Evolutionary conservation across 257 asterid genomes (phyloP), one percentile per base, ranked within the genome.

Genomic region (Solanum medicagineum): DNA sequence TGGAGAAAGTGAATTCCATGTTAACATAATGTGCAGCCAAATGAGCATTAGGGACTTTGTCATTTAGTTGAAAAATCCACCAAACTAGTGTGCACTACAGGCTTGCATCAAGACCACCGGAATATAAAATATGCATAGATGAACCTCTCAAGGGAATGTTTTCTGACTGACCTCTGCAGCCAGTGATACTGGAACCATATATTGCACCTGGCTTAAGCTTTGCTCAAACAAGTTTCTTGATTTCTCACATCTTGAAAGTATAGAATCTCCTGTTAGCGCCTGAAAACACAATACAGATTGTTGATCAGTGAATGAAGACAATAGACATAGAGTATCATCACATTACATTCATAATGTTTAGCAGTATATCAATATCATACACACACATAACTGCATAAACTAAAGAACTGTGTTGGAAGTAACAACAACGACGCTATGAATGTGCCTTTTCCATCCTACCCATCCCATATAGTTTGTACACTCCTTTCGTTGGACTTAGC

Each of bases 181-280:
- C 77, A 96, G 91, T 83, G 86, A 54, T 20, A 92, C 88, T 9
- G 98, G 98, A 85, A 97, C 99, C 96, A 90, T 87, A 86, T 79
- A 74, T 87, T 93, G 97, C 87, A 97, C 81, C 84, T 91, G 94
- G 88, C 90, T 36, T 81, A 97, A 92, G 92, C 95, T 92, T 90
- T 89, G 97, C 87, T 89, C 93, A 88, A 95, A 87, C 84, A 92
- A 81, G 77, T 86, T 89, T 86, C 89, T 88, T 11, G 98, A 89
- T 82, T 85, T 95, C 83, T 86, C 88, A 87, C 98, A 95, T 90
- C 96, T 92, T n/a, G 94, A 87, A 40, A 94, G 88, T 82, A 95
- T 86, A 80, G 87, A 89, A 66, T 94, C 95, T 83, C 99, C 98
- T 14, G 98, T 97, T 62, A 95, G 91, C 75, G 96, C 97, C 99